A percentile compares a stretch with the other conserved stretches of the same genome.
Conservation (phyloP, 2,329 filamentous ascomycete genomes). For the Penicillium brevicompactum region DNA sequence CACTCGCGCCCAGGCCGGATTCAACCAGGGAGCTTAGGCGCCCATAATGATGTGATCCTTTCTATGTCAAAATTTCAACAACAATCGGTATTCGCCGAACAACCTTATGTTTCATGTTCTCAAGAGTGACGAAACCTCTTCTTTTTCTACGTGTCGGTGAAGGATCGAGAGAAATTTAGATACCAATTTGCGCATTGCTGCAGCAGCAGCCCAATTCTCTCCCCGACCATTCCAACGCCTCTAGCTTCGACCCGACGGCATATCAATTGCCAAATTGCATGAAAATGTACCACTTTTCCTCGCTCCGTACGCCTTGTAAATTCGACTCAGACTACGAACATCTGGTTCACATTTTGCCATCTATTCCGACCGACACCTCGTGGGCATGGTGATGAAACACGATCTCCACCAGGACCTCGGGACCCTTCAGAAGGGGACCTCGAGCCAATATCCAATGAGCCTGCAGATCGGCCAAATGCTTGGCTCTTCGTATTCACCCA, state of each 20-base stretch:
- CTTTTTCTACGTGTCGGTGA: constrained; percentile 13
- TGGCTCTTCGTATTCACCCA: constrained; percentile 16
- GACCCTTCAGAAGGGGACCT: too few species aligned
- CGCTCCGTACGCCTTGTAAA: neutral
- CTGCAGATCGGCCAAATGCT: neutral
- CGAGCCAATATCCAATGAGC: neutral
- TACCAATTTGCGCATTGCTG: constrained; percentile 30
- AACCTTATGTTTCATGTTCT: constrained; percentile 18
- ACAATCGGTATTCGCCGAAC: neutral
- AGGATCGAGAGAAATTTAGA: constrained; percentile 31
- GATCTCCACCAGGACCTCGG: neutral
- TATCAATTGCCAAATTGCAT: neutral
- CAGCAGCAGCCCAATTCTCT: constrained; percentile 1
- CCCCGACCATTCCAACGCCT: neutral
- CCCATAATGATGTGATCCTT: neutral
- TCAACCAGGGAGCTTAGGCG: constrained; percentile 19
- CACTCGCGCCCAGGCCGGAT: constrained; percentile 44
- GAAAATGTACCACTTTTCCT: neutral
- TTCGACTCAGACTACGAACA: neutral
- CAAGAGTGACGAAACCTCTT: constrained; percentile 34
- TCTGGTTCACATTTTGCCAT: too few species aligned
- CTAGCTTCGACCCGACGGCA: neutral
- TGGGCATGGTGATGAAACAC: neutral
- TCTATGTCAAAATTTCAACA: neutral
- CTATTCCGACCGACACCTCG: neutral